phyloP scores from a whole-genome alignment of 306 rosid genomes.

The Neltuma alba region DNA sequence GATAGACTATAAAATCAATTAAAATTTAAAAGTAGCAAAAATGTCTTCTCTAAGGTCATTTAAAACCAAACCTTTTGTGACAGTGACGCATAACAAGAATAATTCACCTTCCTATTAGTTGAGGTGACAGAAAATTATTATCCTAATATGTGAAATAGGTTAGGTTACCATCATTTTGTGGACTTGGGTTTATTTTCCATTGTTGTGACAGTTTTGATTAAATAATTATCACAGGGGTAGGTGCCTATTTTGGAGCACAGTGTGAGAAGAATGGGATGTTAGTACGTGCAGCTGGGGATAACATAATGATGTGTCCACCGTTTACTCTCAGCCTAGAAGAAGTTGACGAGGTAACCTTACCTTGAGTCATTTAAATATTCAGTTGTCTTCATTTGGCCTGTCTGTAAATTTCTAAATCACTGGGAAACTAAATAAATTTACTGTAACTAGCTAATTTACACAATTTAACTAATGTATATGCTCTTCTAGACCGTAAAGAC shows the following conservation, averaged over 20 bases:
- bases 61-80: neutral
- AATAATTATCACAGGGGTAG: slow-evolving; percentile 55
- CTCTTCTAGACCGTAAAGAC: neutral
- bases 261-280: slow-evolving; percentile 83
- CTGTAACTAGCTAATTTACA: neutral
- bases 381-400: neutral
- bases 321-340: slow-evolving; percentile 65
- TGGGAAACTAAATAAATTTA: neutral
- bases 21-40: neutral
- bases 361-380: neutral
- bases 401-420: neutral
- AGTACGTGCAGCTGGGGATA: slow-evolving; percentile 82
- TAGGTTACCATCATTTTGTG: slow-evolving; percentile 12
- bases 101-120: neutral
- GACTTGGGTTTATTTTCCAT: slow-evolving; percentile 5
- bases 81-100: neutral
- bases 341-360: slow-evolving; percentile 74
- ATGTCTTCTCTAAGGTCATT: neutral
- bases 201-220: slow-evolving; percentile 21
- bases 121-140: neutral
- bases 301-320: slow-evolving; percentile 89
- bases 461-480: neutral
- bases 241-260: slow-evolving; percentile 81
- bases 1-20: slow-evolving; percentile 19
- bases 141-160: slow-evolving; percentile 5